Percentiles rank a stretch among this genome's conserved stretches.
Evolutionary conservation across 1,284 basidiomycete species (phyloP).

Genomic region (Moesziomyces antarcticus): DNA sequence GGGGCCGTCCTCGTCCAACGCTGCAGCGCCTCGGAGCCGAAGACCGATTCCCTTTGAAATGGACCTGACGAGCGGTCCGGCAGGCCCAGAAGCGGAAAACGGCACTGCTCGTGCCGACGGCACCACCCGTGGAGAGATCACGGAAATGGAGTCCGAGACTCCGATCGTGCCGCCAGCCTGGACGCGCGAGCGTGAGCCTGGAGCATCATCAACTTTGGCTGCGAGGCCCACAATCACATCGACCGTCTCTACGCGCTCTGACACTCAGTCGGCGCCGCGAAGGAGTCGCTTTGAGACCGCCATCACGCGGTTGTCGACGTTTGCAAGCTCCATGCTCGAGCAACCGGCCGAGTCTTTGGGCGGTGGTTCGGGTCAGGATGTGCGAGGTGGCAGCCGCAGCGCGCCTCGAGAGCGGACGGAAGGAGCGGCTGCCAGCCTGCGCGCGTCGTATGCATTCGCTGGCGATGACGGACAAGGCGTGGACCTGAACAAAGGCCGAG

Average conservation of each 20-base stretch:
- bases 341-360: slow-evolving; percentile 22
- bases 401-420: not conserved
- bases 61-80: not conserved
- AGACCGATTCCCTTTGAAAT: slow-evolving; percentile 29
- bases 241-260: slow-evolving; percentile 11
- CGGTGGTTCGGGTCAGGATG: slow-evolving; percentile 1
- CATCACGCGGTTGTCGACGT: slow-evolving; percentile 57
- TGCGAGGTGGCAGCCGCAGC: slow-evolving; percentile 1
- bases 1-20: slow-evolving; percentile 5
- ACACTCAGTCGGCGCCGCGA: slow-evolving; percentile 6
- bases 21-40: slow-evolving; percentile 5
- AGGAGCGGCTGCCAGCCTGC: slow-evolving; percentile 24
- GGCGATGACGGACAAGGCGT: slow-evolving; percentile 64
- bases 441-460: slow-evolving; percentile 63
- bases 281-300: slow-evolving; percentile 51
- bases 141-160: too few relatives aligned
- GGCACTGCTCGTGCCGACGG: too few relatives aligned
- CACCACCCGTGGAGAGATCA: too few relatives aligned
- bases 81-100: too few relatives aligned
- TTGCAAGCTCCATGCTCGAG: slow-evolving; percentile 60
- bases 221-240: slow-evolving; percentile 15
- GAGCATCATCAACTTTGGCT: not conserved
- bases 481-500: slow-evolving; percentile 56
- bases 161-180: not conserved
- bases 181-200: not conserved